A percentile compares a stretch with the other conserved stretches of the same genome.
Conservation (phyloP, 805 yeast species). For the Starmerella sirachaensis region DNA sequence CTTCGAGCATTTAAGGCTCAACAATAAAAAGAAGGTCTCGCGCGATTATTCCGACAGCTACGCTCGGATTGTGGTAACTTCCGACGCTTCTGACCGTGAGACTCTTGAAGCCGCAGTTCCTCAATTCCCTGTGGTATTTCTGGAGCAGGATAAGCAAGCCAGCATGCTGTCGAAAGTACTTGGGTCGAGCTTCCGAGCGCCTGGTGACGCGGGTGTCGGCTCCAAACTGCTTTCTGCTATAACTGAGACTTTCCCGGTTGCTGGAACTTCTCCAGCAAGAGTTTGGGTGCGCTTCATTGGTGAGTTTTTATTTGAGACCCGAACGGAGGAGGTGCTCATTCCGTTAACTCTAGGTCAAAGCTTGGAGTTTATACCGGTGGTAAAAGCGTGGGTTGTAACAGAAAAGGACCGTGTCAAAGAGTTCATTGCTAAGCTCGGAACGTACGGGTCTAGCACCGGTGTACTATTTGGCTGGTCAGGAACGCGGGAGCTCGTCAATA, state of each 20-base stretch:
- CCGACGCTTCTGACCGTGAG: constrained; percentile 7
- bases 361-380: constrained; percentile 42
- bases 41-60: constrained; percentile 46
- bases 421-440: constrained; percentile 33
- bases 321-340: constrained; percentile 36
- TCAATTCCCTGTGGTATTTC: constrained; percentile 33
- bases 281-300: constrained; percentile 52
- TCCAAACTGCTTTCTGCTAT: constrained; percentile 7
- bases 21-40: constrained; percentile 31
- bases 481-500: constrained; percentile 48
- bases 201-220: constrained; percentile 7
- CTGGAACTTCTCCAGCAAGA: constrained; percentile 30
- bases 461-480: constrained; percentile 60
- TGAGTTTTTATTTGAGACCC: constrained; percentile 53
- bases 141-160: constrained; percentile 51
- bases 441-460: constrained; percentile 38
- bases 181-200: constrained; percentile 11
- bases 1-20: constrained; percentile 8
- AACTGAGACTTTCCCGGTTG: constrained; percentile 6
- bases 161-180: constrained; percentile 41
- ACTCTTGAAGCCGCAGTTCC: constrained; percentile 31
- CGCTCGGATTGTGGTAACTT: constrained; percentile 24
- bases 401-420: constrained; percentile 54
- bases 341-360: constrained; percentile 25
- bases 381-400: constrained; percentile 50